Evolutionary conservation across 768 basidiomycete species (phyloP), one percentile per base, ranked within the genome.

Genomic region (Auricularia sp.): DNA sequence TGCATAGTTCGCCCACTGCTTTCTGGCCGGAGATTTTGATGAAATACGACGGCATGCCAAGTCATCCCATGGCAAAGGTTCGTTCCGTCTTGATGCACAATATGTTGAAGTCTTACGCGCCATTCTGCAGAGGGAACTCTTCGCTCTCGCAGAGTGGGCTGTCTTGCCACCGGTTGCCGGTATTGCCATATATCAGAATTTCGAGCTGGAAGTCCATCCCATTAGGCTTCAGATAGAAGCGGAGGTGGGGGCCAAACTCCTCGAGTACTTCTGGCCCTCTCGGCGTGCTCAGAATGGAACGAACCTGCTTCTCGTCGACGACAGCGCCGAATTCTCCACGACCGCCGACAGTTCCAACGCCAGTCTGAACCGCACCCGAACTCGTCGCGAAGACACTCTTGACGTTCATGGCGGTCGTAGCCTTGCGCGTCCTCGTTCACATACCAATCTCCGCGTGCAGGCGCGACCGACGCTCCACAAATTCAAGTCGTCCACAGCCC

Each of bases 131-230:
- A 35, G 39, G 24, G 65, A 45, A 69, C 56, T 71, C 14, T 94
- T 96, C 73, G 79, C 88, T 21, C 77, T 85, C 1, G 88, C 87
- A 2, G 83, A 86, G 64, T 96, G 94, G 94, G 85, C 81, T 3
- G 82, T 90, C 33, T 78, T 93, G n/a, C 84, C 93, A 1, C 91
- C 94, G 16, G 94, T 98, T 29, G 95, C 94, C 21, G 95, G 95
- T 13, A 97, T 98, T 68, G 84, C 88, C 1, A 91, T 97, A 67
- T 88, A 93, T 73, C 87, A 93, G 73, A 79, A 82, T 35, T 91
- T 97, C 69, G 85, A 90, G 67, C 76, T 96, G 42, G 82, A 85
- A 34, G 78, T 97, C 51, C 93, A 95, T 73, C 95, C 94, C 0
- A 81, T 98, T 69, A 85, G 88, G 36, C 80, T 97, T 6, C 91